Evolutionary conservation across 345 rosid species (phyloP), one percentile per base, ranked within the genome.

Genomic region (Erysimum cheiranthoides): DNA sequence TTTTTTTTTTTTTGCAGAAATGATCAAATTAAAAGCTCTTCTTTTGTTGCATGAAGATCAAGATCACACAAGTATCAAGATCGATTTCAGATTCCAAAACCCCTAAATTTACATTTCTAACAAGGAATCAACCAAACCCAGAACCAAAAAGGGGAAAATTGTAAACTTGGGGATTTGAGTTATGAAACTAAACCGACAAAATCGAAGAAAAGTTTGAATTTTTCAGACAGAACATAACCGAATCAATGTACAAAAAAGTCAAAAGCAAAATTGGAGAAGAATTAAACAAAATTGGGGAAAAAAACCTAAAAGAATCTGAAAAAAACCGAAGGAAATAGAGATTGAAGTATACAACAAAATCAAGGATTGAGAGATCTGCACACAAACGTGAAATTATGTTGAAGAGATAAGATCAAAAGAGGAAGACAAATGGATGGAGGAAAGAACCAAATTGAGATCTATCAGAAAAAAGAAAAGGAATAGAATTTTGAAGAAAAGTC

Each of bases 1-100:
- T 46, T 4, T 4, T 3, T 16, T 4, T 9, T 5, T 25, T 49
- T 13, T 6, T 51, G 58, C 39, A 35, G 66, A 66, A 43, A 18
- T 31, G 40, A 32, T 57, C 52, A 66, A 66, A 65, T 66, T 54
- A 70, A 50, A 71, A 46, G 17, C 76, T 36, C 75, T 70, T 62
- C 7, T 8, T 70, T 65, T 49, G 56, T 30, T 47, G 67, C 64
- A 53, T 61, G n/a, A 3, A 56, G 34, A 75, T 60, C 74, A 75
- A 68, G 61, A 38, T 58, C 51, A 51, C 67, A 53, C 67, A 53
- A 53, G 27, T 36, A 40, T 40, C 11, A 30, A 62, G 42, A 58
- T 46, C 59, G 32, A 39, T 27, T 39, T 39, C 39, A 61, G 58
- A 70, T 45, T 45, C 45, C 68, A 66, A 40, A 62, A 30, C 4